phyloP scores from a whole-genome alignment of 345 rosid species.

The rapeseed (Brassica napus) region Da-Ae NC_063445.1:3449001-3449500 shows the following conservation, averaged over 20 bases:
- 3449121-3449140: background rate
- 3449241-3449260: slow-evolving; percentile 92
- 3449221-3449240: slow-evolving; percentile 97
- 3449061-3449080: slow-evolving; percentile 92
- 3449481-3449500: background rate
- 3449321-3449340: slow-evolving; percentile 3
- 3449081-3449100: slow-evolving; percentile 82
- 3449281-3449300: slow-evolving; percentile 24
- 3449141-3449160: background rate
- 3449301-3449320: slow-evolving; percentile 15
- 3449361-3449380: slow-evolving; percentile 99
- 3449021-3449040: slow-evolving; percentile 57
- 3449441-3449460: slow-evolving; percentile 34
- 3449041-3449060: slow-evolving; percentile 96
- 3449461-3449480: background rate
- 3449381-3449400: slow-evolving; percentile 96
- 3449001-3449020: slow-evolving; percentile 8
- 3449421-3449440: slow-evolving; percentile 92
- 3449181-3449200: slow-evolving; percentile 99
- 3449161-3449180: slow-evolving; percentile 59
- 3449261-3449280: slow-evolving; percentile 74
- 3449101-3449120: slow-evolving; percentile 73
- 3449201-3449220: slow-evolving; percentile 91
- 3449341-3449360: slow-evolving; percentile 32
- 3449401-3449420: slow-evolving; percentile 88